These are phyloP conservation scores for Silene coronaria DNA, from an alignment of 179 eudicot genomes.

Conservation along the genomic window DNA sequence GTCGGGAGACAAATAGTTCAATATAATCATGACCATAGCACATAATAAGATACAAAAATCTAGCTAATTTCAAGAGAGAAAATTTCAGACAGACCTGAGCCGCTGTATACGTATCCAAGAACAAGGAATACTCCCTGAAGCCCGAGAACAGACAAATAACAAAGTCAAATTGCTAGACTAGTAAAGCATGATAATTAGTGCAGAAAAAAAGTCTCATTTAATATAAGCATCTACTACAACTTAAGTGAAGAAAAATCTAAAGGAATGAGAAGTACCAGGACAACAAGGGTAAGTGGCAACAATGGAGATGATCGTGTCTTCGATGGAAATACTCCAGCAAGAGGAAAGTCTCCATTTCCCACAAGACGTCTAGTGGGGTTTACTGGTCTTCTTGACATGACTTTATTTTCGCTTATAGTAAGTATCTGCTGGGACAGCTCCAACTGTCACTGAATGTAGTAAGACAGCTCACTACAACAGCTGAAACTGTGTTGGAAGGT, in stretches of 20 bases:
- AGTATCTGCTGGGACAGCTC: not conserved
- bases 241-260: not conserved
- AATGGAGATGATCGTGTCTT: conserved; percentile 78
- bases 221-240: not conserved
- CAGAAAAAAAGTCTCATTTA: not conserved
- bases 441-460: conserved; percentile 3
- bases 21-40: not conserved
- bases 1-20: not conserved
- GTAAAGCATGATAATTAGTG: not conserved
- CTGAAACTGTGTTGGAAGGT: not conserved
- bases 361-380: conserved; percentile 61
- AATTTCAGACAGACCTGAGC: conserved; percentile 53
- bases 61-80: not conserved
- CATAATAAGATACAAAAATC: not conserved
- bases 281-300: conserved; percentile 54
- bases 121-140: conserved; percentile 67
- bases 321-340: conserved; percentile 59
- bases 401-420: conserved; percentile 4
- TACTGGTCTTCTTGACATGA: conserved; percentile 78
- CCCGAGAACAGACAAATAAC: conserved; percentile 6
- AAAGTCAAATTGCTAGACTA: not conserved
- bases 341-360: conserved; percentile 59
- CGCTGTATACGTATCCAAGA: conserved; percentile 54
- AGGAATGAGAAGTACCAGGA: conserved; percentile 45
- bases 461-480: not conserved